These are phyloP conservation scores for Chaetomium olivaceum DNA, from an alignment of 2,329 filamentous ascomycete genomes.

Conservation along the genomic window DNA sequence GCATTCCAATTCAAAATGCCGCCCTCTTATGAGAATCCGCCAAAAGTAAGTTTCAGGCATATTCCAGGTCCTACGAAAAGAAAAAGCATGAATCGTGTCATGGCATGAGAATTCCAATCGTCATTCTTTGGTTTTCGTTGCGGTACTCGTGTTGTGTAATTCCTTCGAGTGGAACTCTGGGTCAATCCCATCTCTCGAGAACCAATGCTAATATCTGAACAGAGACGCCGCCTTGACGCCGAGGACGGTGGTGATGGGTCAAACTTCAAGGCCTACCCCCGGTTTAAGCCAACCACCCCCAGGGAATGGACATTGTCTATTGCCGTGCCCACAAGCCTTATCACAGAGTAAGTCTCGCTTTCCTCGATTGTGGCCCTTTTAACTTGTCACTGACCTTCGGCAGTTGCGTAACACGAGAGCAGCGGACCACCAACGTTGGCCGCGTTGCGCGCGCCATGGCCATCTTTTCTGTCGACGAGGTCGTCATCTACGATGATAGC, in stretches of 20 bases:
- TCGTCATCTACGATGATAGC: constrained; percentile 77
- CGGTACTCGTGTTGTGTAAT: background rate
- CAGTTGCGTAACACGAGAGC: constrained; percentile 71
- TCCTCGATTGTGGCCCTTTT: background rate
- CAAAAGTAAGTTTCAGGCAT: constrained; percentile 25
- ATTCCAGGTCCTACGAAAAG: background rate
- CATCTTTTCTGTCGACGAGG: constrained; percentile 82
- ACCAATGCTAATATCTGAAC: background rate
- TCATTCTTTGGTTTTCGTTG: background rate
- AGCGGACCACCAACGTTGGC: constrained; percentile 71
- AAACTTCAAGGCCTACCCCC: constrained; percentile 67
- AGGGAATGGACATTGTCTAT: constrained; percentile 74
- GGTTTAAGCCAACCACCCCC: constrained; percentile 65
- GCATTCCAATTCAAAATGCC: constrained; percentile 27
- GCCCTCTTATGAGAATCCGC: constrained; percentile 26
- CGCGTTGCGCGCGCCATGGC: constrained; percentile 78
- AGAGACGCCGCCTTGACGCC: constrained; percentile 55
- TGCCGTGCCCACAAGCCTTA: constrained; percentile 75
- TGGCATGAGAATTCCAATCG: background rate
- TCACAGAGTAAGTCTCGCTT: constrained; percentile 62
- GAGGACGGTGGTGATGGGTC: constrained; percentile 45
- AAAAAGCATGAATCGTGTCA: background rate
- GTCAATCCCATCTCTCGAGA: background rate
- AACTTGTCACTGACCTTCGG: constrained; percentile 8
- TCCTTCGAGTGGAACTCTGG: background rate